Evolutionary conservation across 257 asterid species (phyloP).

Genomic region (Ilex aquifolium): DNA sequence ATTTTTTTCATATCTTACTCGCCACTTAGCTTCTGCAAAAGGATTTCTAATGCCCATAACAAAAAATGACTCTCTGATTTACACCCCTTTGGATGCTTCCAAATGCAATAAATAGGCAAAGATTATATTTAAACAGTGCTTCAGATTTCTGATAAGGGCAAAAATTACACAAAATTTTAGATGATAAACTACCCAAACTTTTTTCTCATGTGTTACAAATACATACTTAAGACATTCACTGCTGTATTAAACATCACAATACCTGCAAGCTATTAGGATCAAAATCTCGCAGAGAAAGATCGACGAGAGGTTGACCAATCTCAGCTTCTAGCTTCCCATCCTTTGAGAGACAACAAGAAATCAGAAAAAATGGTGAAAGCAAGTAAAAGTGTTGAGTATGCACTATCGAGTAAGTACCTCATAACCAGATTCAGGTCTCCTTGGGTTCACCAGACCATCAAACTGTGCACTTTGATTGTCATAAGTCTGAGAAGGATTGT

Average conservation of each 20-base stretch:
- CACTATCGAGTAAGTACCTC: slow-evolving; percentile 35
- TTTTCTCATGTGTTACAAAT: no score
- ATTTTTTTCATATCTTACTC: no score
- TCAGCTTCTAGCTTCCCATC: slow-evolving; percentile 57
- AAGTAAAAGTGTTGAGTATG: neutral
- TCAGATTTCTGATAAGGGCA: no score
- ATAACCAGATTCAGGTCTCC: slow-evolving; percentile 37
- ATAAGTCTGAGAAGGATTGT: slow-evolving; percentile 43
- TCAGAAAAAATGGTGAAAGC: neutral
- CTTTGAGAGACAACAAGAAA: slow-evolving; percentile 23
- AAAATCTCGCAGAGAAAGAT: slow-evolving; percentile 48
- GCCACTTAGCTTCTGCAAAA: no score
- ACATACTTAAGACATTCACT: no score
- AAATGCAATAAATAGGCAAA: no score
- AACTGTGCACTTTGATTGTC: slow-evolving; percentile 37
- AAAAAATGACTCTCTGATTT: no score
- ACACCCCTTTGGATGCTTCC: no score
- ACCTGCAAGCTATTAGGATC: slow-evolving; percentile 77
- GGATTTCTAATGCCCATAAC: no score
- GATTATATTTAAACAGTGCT: no score
- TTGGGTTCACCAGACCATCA: slow-evolving; percentile 35
- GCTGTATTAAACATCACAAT: slow-evolving; percentile 8
- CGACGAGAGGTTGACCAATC: slow-evolving; percentile 45
- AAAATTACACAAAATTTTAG: no score
- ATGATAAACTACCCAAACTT: no score